phyloP scores from a whole-genome alignment of 164 flowering plant species.

The Chimonanthus praecox region DNA sequence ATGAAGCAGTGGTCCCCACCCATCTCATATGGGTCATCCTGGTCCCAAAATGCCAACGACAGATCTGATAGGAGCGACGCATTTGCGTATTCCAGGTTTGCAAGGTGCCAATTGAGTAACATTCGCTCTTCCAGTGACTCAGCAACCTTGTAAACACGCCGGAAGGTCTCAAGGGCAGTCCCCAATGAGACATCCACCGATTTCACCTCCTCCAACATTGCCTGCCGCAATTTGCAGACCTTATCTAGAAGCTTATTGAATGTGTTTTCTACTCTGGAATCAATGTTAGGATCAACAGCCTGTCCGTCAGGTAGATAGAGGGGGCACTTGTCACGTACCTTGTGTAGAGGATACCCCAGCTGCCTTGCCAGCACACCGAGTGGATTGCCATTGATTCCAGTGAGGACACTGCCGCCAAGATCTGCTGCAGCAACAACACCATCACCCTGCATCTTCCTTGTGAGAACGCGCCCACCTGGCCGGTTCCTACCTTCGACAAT shows the following conservation, averaged over 20 bases:
- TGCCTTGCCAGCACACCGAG: constrained; percentile 93
- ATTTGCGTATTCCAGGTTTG: constrained; percentile 95
- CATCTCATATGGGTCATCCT: constrained; percentile 99
- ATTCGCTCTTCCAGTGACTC: constrained; percentile 67
- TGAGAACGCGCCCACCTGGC: constrained; percentile 85
- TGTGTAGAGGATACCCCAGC: constrained; percentile 78
- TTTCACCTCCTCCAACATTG: constrained; percentile 73
- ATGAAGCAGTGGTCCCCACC: constrained; percentile 99
- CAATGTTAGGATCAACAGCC: constrained; percentile 65
- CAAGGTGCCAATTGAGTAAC: constrained; percentile 95
- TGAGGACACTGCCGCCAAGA: constrained; percentile 91
- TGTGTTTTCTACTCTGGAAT: constrained; percentile 66
- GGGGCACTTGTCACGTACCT: constrained; percentile 96
- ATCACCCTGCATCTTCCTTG: constrained; percentile 60
- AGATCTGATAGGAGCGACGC: constrained; percentile 72
- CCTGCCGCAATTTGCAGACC: constrained; percentile 86
- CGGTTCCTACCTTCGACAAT: constrained; percentile 78
- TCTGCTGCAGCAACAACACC: constrained; percentile 76
- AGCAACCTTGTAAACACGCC: constrained; percentile 62
- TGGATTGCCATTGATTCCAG: constrained; percentile 98
- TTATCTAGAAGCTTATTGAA: constrained; percentile 86
- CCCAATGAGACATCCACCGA: constrained; percentile 81
- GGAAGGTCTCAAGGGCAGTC: constrained; percentile 75
- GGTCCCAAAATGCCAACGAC: constrained; percentile 97
- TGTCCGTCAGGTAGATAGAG: constrained; percentile 83